These are phyloP conservation scores for Purpureocillium takamizusanense DNA, from an alignment of 2,329 filamentous ascomycete genomes.

Conservation along the genomic window DNA sequence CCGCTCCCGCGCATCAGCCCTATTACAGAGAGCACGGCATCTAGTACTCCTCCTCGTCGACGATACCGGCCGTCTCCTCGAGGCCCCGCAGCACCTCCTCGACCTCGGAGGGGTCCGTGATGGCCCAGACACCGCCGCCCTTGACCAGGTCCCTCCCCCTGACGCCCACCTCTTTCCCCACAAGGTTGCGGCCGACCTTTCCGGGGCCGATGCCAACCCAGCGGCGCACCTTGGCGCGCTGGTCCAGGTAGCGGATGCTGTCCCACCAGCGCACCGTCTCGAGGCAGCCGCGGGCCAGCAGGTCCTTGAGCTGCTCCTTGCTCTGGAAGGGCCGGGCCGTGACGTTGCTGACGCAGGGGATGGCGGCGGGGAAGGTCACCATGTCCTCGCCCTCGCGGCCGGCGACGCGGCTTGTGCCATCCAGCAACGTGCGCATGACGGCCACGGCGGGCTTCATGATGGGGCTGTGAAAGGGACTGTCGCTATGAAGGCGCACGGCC, in stretches of 20 bases:
- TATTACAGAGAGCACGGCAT: too few relatives aligned
- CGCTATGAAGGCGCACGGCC: conserved; percentile 76
- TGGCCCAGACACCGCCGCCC: conserved; percentile 87
- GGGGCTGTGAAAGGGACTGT: conserved; percentile 84
- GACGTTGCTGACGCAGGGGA: conserved; percentile 82
- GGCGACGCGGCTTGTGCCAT: conserved; percentile 43
- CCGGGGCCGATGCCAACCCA: conserved; percentile 93
- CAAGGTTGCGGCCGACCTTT: conserved; percentile 85
- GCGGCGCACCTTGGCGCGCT: conserved; percentile 68
- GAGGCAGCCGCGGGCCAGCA: conserved; percentile 73
- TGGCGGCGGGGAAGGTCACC: conserved; percentile 62
- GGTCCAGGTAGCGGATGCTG: conserved; percentile 80
- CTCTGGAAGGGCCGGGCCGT: conserved; percentile 68
- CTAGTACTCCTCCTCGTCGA: conserved; percentile 35
- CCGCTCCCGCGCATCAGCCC: too few relatives aligned
- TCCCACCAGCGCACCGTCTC: conserved; percentile 95
- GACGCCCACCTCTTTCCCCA: conserved; percentile 93
- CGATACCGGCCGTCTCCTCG: conserved; percentile 51
- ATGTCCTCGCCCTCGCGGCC: conserved; percentile 52
- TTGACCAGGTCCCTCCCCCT: conserved; percentile 67
- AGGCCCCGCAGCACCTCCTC: conserved; percentile 58
- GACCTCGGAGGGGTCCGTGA: conserved; percentile 70
- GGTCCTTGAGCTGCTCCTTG: conserved; percentile 65
- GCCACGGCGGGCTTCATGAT: conserved; percentile 80
- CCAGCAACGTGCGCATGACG: conserved; percentile 62